phyloP scores from a whole-genome alignment of 352 stramenopile species.

The Globisporangium spinosum region DNA sequence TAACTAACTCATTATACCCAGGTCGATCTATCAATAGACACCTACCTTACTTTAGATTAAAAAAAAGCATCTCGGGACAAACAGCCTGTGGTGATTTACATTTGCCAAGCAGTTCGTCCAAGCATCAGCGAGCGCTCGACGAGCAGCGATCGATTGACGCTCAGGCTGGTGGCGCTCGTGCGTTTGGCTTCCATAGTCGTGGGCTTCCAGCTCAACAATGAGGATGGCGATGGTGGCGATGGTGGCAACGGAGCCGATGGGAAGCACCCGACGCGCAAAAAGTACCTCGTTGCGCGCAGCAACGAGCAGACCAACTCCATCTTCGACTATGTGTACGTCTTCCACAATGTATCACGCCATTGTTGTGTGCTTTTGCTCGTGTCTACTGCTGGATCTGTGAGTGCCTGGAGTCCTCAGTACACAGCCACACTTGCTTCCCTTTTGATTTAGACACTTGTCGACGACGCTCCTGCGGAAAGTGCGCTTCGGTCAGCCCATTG shows the following conservation, averaged over 20 bases:
- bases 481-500: conserved; percentile 48
- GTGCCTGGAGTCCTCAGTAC: no score
- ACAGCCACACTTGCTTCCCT: neutral
- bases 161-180: neutral
- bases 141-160: neutral
- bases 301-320: conserved; percentile 39
- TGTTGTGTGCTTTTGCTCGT: neutral
- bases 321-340: conserved; percentile 65
- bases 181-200: neutral
- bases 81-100: neutral
- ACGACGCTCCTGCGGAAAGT: conserved; percentile 55
- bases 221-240: conserved; percentile 8
- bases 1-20: conserved; percentile 7
- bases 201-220: conserved; percentile 8
- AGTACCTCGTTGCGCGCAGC: conserved; percentile 28
- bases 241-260: neutral
- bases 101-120: neutral
- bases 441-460: conserved; percentile 38
- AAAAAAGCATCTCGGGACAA: neutral
- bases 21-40: neutral
- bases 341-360: neutral
- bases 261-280: conserved; percentile 15
- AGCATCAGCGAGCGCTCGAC: neutral
- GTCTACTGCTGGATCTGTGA: neutral
- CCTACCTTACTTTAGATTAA: neutral